phyloP scores from a whole-genome alignment of 352 stramenopile species.

The Phytopythium aichiense region DNA sequence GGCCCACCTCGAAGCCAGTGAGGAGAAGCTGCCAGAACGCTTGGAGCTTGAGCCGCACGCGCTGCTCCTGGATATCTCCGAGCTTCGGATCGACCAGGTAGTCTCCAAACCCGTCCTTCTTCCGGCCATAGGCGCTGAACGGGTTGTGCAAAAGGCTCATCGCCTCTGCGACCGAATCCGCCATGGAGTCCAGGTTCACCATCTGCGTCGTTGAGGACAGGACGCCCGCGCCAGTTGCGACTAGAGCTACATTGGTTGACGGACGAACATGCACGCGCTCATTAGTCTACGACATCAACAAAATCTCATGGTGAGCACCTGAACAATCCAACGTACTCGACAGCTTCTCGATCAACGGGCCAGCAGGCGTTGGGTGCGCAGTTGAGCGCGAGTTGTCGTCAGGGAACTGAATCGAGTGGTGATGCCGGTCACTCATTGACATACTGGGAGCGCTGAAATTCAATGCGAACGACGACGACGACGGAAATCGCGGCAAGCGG shows the following conservation, averaged over 20 bases:
- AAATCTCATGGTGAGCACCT: too few species aligned
- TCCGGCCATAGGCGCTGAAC: conserved; percentile 8
- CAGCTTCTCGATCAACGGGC: conserved; percentile 17
- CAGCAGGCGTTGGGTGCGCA: conserved; percentile 4
- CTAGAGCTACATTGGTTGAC: not conserved
- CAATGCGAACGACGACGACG: not conserved
- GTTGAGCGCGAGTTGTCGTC: conserved; percentile 7
- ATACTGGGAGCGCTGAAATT: not conserved
- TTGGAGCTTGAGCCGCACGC: conserved; percentile 34
- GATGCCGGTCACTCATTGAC: conserved; percentile 1
- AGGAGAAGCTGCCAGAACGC: conserved; percentile 54
- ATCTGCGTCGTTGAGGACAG: conserved; percentile 21
- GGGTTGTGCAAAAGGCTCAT: conserved; percentile 28
- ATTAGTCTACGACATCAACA: not conserved
- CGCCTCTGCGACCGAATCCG: conserved; percentile 27
- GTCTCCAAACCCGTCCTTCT: conserved; percentile 17
- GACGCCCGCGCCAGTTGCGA: conserved; percentile 9
- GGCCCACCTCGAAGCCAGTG: conserved; percentile 42
- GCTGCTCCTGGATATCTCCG: conserved; percentile 23
- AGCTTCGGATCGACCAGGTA: conserved; percentile 22
- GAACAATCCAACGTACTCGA: conserved; percentile 7
- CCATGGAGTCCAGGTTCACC: conserved; percentile 18
- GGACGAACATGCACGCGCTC: not conserved
- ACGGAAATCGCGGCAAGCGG: not conserved
- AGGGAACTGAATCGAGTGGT: conserved; percentile 10